phyloP scores from a whole-genome alignment of 2,329 filamentous ascomycete genomes.

The Aureobasidium pullulans region DNA sequence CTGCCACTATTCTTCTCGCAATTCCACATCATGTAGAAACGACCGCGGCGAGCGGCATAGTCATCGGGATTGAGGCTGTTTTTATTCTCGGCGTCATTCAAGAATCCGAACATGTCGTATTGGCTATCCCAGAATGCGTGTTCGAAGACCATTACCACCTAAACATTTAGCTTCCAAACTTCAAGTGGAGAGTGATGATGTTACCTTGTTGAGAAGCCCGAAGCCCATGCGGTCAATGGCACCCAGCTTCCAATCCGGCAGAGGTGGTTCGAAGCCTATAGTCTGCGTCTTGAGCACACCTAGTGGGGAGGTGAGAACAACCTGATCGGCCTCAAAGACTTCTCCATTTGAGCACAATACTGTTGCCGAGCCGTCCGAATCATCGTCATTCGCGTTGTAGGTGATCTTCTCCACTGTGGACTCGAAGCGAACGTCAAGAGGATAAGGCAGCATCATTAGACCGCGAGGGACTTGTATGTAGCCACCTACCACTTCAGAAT shows the following conservation, averaged over 20 bases:
- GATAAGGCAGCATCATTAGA: constrained; percentile 66
- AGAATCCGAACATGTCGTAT: constrained; percentile 87
- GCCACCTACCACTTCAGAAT: constrained; percentile 87
- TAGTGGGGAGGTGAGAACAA: constrained; percentile 85
- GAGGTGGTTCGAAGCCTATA: constrained; percentile 77
- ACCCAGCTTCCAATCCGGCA: constrained; percentile 79
- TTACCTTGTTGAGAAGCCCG: constrained; percentile 82
- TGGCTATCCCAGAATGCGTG: constrained; percentile 83
- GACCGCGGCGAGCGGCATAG: constrained; percentile 71
- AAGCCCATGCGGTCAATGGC: constrained; percentile 82
- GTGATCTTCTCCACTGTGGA: constrained; percentile 68
- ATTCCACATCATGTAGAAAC: constrained; percentile 98
- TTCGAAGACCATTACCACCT: constrained; percentile 78
- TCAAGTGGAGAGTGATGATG: not conserved
- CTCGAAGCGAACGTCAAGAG: constrained; percentile 68
- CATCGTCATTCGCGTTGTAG: constrained; percentile 41
- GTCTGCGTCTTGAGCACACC: constrained; percentile 81
- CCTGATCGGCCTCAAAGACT: constrained; percentile 71
- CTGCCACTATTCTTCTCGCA: constrained; percentile 82
- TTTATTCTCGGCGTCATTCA: constrained; percentile 63
- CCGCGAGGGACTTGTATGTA: constrained; percentile 92
- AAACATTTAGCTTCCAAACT: constrained; percentile 15
- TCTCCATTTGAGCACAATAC: constrained; percentile 74
- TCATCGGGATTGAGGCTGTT: constrained; percentile 71
- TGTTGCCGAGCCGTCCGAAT: constrained; percentile 39